Evolutionary conservation across 2,329 filamentous ascomycete species (phyloP).

Genomic region (Ceratocystis albifundus): DNA sequence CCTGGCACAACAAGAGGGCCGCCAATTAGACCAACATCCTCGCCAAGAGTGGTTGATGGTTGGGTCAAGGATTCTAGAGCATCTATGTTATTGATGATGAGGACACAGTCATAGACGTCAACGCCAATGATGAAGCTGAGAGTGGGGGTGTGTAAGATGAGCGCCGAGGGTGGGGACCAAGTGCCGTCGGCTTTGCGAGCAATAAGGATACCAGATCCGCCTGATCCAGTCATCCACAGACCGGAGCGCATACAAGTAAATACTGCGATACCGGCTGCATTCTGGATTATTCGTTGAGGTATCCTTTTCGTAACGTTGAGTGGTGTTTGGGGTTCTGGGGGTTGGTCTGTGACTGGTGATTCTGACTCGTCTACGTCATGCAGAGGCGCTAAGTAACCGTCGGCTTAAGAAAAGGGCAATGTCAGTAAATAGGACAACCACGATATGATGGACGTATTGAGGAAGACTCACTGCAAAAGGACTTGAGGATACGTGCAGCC

Average conservation of each 20-base stretch:
- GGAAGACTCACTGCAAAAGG: constrained; percentile 65
- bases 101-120: constrained; percentile 90
- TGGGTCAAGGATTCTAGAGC: constrained; percentile 76
- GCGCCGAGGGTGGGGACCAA: constrained; percentile 85
- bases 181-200: constrained; percentile 73
- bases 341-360: constrained; percentile 24
- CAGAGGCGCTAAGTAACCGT: constrained; percentile 44
- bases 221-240: constrained; percentile 81
- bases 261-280: constrained; percentile 81
- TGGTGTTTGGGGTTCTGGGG: constrained; percentile 36
- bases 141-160: constrained; percentile 79
- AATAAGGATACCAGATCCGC: constrained; percentile 77
- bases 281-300: constrained; percentile 70
- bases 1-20: constrained; percentile 57
- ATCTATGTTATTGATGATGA: constrained; percentile 79
- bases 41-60: constrained; percentile 66
- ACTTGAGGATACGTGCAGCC: constrained; percentile 75
- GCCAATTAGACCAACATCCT: constrained; percentile 63
- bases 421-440: constrained; percentile 10
- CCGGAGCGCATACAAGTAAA: constrained; percentile 95
- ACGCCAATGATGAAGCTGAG: constrained; percentile 84
- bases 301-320: constrained; percentile 61
- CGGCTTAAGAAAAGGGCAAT: constrained; percentile 32
- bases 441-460: constrained; percentile 5
- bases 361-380: constrained; percentile 29